Percentiles rank a stretch among this genome's conserved stretches.
Evolutionary conservation across 805 yeast species (phyloP).

Genomic region (Kodamaea neixiangensis): DNA sequence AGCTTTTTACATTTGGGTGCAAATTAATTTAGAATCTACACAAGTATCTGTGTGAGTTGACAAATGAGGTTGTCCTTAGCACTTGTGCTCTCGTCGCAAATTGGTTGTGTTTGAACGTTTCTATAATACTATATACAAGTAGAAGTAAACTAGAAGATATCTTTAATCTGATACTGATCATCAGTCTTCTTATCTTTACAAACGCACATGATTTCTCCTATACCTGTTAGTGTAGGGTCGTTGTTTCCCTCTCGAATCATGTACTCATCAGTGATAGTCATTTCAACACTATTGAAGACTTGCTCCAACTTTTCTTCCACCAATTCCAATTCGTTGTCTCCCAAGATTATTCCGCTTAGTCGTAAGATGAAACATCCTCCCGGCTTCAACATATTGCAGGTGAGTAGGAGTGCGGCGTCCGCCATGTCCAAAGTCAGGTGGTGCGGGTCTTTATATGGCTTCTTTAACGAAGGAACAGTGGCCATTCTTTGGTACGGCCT

Average conservation of each 20-base stretch:
- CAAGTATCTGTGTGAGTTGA: too few species aligned
- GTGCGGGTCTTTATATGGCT: constrained; percentile 24
- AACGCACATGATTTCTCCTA: constrained; percentile 21
- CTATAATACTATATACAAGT: not conserved
- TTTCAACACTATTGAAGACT: constrained; percentile 29
- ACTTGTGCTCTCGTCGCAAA: too few species aligned
- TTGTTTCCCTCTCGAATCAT: not conserved
- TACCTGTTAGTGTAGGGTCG: constrained; percentile 8
- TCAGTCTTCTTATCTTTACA: constrained; percentile 28
- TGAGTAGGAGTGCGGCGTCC: constrained; percentile 38
- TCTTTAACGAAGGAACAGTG: constrained; percentile 27
- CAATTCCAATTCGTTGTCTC: constrained; percentile 32
- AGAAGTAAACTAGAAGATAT: constrained; percentile 2
- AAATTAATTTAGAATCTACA: too few species aligned
- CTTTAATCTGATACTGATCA: constrained; percentile 9
- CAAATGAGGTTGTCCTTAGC: too few species aligned
- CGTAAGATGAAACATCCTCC: constrained; percentile 36
- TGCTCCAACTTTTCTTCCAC: constrained; percentile 23
- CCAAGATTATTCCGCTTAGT: constrained; percentile 23
- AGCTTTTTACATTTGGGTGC: too few species aligned
- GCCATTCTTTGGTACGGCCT: constrained; percentile 35
- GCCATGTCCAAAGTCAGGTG: constrained; percentile 40
- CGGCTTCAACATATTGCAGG: constrained; percentile 29
- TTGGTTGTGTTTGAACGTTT: too few species aligned
- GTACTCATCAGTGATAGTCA: constrained; percentile 15